Evolutionary conservation across 169 alveolate species (phyloP).

Genomic region (Plasmodium vivax): DNA sequence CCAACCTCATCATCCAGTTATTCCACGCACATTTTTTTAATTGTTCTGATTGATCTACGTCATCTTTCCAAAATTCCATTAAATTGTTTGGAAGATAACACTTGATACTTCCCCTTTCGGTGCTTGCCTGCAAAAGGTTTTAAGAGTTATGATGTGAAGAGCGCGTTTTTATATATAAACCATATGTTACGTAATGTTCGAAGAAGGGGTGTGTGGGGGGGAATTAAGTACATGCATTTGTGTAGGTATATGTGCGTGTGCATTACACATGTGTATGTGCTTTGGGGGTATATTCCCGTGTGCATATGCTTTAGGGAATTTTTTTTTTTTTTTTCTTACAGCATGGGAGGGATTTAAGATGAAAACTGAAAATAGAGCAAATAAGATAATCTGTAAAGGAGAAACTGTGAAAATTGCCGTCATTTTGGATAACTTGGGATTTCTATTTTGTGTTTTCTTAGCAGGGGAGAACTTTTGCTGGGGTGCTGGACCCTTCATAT

Average conservation of each 20-base stretch:
- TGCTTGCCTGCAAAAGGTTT: neutral
- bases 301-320: neutral
- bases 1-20: constrained; percentile 24
- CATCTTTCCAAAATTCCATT: constrained; percentile 18
- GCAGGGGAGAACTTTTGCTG: neutral
- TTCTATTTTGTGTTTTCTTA: neutral
- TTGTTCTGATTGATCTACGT: neutral
- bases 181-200: neutral
- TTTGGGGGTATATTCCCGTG: neutral
- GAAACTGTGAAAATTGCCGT: neutral
- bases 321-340: neutral
- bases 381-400: neutral
- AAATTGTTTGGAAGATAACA: neutral
- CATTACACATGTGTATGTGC: neutral
- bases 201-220: neutral
- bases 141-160: neutral
- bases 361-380: neutral
- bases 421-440: neutral
- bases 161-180: neutral
- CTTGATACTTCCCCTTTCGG: neutral
- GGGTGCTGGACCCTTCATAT: neutral
- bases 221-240: neutral
- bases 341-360: neutral
- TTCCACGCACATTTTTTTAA: neutral
- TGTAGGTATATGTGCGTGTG: neutral